Base-by-base conservation (phyloP, 139 green algal genomes). In the Pseudopediastrum boryanum region DNA sequence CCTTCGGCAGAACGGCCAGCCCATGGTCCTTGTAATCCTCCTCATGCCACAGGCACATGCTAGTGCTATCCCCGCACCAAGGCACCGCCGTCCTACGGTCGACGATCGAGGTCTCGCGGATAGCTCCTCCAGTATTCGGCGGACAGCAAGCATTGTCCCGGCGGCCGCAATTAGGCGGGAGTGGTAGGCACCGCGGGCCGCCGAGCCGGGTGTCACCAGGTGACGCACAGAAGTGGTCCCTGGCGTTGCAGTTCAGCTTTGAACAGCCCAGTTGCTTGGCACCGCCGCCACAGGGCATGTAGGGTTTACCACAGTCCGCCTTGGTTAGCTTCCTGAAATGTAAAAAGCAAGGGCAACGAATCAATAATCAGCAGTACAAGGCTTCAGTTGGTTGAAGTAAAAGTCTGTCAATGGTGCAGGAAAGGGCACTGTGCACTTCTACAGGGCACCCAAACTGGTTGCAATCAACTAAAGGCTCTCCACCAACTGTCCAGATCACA, bases 121-220 rank as follows among this genome's bases (percentile, higher is more conserved):
- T 16, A 2, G 23, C 51, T 13, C 62, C 44, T 19, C 65, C 61
- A 35, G 64, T 74, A 48, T 81, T 81, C 4, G 74, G 19, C 1
- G 74, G 74, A 43, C 74, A 81, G 74, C 74, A 81, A 23, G 44
- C 61, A n/a, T 50, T 52, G 44, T 72, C 70, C 9, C 27, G 16
- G 8, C 2, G 25, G 44, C 74, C 74, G 62, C 74, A 81, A n/a
- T 48, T 51, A 1, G 44, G 1, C 12, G 74, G 74, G 36, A 81
- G 62, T n/a, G 74, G 74, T 46, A 81, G 54, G 62, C 74, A 81
- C 44, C 74, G 74, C 4, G 74, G 46, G 29, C 44, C 74, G 46
- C 56, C 74, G n/a, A 81, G 74, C 59, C 70, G 56, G 13, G 74
- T 81, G 48, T 81, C 74, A 1, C 29, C 74, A 16, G 74, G 74